Conservation (phyloP, 2,329 filamentous ascomycete species). For the Xylaria arbuscula region DNA sequence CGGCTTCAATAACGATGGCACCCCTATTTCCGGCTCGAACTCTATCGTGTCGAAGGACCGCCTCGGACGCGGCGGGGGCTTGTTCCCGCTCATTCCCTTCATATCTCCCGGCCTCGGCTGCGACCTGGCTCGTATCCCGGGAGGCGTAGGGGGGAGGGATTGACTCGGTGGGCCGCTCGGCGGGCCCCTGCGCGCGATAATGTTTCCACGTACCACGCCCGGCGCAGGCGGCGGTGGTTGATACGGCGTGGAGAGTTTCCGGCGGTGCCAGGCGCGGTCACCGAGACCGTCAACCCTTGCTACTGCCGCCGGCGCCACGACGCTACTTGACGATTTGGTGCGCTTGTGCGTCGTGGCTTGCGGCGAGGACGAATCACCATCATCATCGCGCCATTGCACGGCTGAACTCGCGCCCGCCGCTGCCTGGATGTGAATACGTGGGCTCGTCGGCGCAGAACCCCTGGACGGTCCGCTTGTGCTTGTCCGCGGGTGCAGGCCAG, state of each 20-base stretch:
- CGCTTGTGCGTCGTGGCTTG: conserved; percentile 9
- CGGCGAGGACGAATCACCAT: conserved; percentile 1
- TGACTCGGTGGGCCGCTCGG: conserved; percentile 37
- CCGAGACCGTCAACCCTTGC: conserved; percentile 40
- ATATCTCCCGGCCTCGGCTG: background rate
- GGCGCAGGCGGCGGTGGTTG: conserved; percentile 9
- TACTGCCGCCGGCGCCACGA: conserved; percentile 24
- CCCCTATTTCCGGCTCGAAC: background rate
- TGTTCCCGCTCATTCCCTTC: background rate
- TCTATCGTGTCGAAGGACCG: conserved; percentile 38
- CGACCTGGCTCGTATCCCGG: background rate
- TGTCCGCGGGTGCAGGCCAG: conserved; percentile 36
- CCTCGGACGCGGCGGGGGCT: conserved; percentile 29
- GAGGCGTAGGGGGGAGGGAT: conserved; percentile 42
- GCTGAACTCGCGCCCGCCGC: conserved; percentile 26
- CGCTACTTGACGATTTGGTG: conserved; percentile 10
- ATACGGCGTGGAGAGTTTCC: conserved; percentile 43
- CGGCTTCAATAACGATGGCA: background rate
- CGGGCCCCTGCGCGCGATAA: conserved; percentile 14
- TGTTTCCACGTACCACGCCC: background rate
- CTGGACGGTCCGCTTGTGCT: conserved; percentile 26
- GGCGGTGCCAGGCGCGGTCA: conserved; percentile 48
- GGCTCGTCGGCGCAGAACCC: conserved; percentile 37
- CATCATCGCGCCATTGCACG: conserved; percentile 22
- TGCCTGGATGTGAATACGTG: background rate